Base-by-base conservation (phyloP, 345 rosid species). In the Pelargonium nanum region DNA sequence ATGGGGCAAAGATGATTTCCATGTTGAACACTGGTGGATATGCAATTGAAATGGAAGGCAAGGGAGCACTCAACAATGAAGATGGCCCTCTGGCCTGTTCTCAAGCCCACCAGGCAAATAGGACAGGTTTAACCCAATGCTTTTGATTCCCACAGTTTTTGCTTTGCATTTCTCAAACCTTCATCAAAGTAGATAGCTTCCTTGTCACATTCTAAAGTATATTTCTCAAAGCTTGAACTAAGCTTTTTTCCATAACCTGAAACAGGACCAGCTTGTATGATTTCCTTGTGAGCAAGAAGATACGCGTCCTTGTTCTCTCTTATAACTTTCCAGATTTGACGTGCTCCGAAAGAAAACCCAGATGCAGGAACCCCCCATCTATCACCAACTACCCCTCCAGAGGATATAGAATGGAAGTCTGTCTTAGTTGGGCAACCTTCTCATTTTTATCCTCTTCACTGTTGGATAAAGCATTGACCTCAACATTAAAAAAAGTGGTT, bases 41-140 rank as follows among this genome's bases (percentile, higher is more conserved):
- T 94, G 82, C 99, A 94, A 10, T 83, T 88, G 75, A 94, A 90
- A 68, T 94, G 99, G 79, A 94, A 93, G 62, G 97, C 83, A 70
- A 89, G 99, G 22, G 99, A 40, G 15, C 48, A 40, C 48, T 40
- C 48, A 83, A 59, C 99, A 93, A 93, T 94, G 70, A 94, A 94
- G 61, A 94, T 94, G n/a, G 99, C 97, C 17, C 97, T 96, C 26
- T 74, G 80, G 9, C 97, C 96, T 40, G 90, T 71, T 76, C 83
- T 90, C 78, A 89, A 80, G 69, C 78, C 62, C 52, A 79, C 76
- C 62, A 94, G 75, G 66, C 99, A 94, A 74, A 94, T 94, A 6
- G 97, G 80, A 81, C 99, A 94, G 1, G 80, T 81, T 65, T 64
- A n/a, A n/a, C n/a, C 83, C 65, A 89, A 75, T 44, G 85, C 81